phyloP scores from a whole-genome alignment of 208 protist species.

The Wallacemonas sp. region DNA sequence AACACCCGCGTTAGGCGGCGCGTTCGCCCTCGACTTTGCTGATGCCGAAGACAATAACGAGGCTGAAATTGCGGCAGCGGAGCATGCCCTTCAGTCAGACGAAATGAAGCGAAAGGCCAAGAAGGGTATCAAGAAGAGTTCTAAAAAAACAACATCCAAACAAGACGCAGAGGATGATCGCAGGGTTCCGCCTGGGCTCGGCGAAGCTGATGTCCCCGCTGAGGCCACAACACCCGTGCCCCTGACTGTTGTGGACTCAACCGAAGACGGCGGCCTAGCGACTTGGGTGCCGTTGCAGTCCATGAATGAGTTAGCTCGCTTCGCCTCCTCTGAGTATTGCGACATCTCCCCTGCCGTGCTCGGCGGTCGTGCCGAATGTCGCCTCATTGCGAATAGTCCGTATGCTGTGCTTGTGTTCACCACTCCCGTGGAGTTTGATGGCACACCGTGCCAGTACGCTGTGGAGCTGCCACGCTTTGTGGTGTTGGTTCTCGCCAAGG shows the following conservation, averaged over 20 bases:
- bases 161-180: conserved; percentile 12
- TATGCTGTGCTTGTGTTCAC: conserved; percentile 43
- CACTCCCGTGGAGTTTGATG: conserved; percentile 37
- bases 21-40: conserved; percentile 48
- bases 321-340: conserved; percentile 7
- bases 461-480: conserved; percentile 74
- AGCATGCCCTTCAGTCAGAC: conserved; percentile 17
- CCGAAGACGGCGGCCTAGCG: no score
- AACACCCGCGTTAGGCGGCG: conserved; percentile 13
- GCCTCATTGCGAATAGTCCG: conserved; percentile 39
- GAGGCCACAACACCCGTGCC: no score
- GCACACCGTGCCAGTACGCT: conserved; percentile 40
- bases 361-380: conserved; percentile 34
- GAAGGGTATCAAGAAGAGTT: not conserved
- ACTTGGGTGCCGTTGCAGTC: no score
- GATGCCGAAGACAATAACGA: conserved; percentile 40
- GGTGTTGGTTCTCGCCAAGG: conserved; percentile 38
- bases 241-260: no score
- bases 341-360: conserved; percentile 18
- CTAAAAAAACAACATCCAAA: not conserved
- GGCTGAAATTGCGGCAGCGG: conserved; percentile 29
- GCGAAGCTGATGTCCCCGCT: no score
- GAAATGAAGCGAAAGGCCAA: conserved; percentile 35
- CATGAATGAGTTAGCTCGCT: conserved; percentile 22
- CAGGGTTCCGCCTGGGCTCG: conserved; percentile 6